Percentiles rank a stretch among this genome's conserved stretches.
Conservation (phyloP, 1,139 yeast species). For the Taiozyma onychis region DNA sequence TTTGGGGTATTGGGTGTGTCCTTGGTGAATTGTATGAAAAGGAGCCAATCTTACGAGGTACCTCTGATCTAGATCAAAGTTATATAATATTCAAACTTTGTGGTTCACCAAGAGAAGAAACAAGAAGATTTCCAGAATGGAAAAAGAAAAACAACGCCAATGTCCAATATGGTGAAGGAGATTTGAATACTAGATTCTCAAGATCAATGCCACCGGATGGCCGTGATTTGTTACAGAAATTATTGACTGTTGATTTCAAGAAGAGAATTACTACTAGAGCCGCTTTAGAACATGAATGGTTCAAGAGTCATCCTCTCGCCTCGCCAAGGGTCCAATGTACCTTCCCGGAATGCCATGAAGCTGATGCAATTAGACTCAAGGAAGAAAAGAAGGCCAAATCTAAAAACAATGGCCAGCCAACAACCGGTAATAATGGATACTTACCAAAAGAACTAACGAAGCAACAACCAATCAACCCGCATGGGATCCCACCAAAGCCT, state of each 20-base stretch:
- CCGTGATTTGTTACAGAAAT: constrained; percentile 42
- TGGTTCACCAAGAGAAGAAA: constrained; percentile 67
- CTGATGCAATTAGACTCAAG: constrained; percentile 47
- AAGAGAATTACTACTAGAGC: constrained; percentile 72
- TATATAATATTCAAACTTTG: constrained; percentile 70
- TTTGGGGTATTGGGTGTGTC: constrained; percentile 98
- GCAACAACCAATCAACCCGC: not conserved
- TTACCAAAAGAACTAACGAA: not conserved
- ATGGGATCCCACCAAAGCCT: not conserved
- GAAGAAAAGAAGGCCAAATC: constrained; percentile 2
- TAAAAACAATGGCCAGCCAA: not conserved
- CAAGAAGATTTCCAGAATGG: constrained; percentile 56
- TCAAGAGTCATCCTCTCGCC: constrained; percentile 61
- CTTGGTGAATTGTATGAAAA: constrained; percentile 84
- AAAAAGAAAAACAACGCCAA: constrained; percentile 8
- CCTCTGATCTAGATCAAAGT: constrained; percentile 88
- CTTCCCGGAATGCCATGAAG: constrained; percentile 85
- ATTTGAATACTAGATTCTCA: constrained; percentile 43
- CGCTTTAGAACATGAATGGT: constrained; percentile 69
- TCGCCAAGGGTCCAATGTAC: constrained; percentile 48
- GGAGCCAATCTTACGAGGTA: constrained; percentile 81
- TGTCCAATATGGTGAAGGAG: constrained; percentile 36
- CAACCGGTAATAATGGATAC: not conserved
- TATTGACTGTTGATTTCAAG: constrained; percentile 63
- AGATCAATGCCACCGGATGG: constrained; percentile 27